Percentiles rank a stretch among this genome's conserved stretches.
These are phyloP conservation scores for Dimargaris verticillata DNA, from an alignment of 192 early-diverging fungal genomes.

Conservation along the genomic window DNA sequence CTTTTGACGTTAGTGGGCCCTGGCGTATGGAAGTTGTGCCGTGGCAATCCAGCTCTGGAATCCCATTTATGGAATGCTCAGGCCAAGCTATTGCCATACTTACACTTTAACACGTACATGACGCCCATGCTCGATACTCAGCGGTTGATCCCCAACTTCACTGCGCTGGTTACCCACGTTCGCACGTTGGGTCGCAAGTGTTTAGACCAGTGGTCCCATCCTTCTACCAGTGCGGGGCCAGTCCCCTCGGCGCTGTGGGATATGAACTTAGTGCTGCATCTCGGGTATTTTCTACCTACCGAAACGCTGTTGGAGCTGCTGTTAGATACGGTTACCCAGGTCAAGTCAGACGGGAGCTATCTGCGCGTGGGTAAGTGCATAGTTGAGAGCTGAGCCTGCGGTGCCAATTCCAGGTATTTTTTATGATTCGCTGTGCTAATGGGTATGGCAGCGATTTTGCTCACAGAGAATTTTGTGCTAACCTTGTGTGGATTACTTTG, in stretches of 20 bases:
- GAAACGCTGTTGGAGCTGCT: background rate
- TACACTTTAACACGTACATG: background rate
- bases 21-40: background rate
- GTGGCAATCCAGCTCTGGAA: background rate
- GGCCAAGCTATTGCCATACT: conserved; percentile 6
- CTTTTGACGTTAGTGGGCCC: background rate
- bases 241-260: background rate
- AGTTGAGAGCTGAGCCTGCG: too few relatives aligned
- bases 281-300: background rate
- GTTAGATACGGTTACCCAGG: background rate
- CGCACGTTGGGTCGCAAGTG: background rate
- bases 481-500: too few relatives aligned
- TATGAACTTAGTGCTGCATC: background rate
- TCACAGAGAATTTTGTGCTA: too few relatives aligned
- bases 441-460: too few relatives aligned
- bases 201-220: background rate
- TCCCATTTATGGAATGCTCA: background rate
- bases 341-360: too few relatives aligned
- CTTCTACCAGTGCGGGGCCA: background rate
- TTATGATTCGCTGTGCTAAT: too few relatives aligned
- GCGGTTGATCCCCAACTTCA: background rate
- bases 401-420: too few relatives aligned
- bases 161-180: background rate
- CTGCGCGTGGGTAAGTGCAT: too few relatives aligned
- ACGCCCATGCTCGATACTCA: background rate